Evolutionary conservation across 2,329 filamentous ascomycete species (phyloP), one percentile per base, ranked within the genome.

Genomic region (Leptographium lundbergii): DNA sequence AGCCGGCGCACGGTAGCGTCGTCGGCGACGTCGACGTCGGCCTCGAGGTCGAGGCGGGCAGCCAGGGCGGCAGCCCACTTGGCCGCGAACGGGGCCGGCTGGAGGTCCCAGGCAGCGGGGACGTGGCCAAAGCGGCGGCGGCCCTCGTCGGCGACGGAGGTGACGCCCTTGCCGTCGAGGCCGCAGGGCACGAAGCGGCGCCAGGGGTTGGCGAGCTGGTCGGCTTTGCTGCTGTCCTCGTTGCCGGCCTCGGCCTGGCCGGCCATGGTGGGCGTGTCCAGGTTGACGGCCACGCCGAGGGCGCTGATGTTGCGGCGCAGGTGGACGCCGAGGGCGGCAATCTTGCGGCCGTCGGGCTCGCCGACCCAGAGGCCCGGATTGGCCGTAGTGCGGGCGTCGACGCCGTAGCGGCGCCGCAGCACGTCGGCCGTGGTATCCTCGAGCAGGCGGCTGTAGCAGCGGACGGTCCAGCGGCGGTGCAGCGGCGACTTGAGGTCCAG

Each of bases 301-400:
- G 86, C 89, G 27, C 86, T 91, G 45, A 97, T 80, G 71, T 95
- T 85, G 53, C 92, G 77, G 17, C 91, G 77, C 63, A 96, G 80
- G 73, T 97, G 91, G n/a, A 99, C 89, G 0, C 94, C 94, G 50
- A 97, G 75, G 0, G 91, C 91, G 0, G 90, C 89, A 65, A 99
- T 91, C 76, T 97, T 99, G 66, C 79, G 77, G 60, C 77, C 73
- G 17, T 19, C 25, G 5, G 13, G 47, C 13, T 27, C 32, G 62
- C 55, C 69, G 63, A 86, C 77, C 91, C 91, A 96, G 19, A 96
- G 89, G 0, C 92, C 92, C 2, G 91, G 91, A 69, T 96, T 84
- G 57, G 85, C 82, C 0, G 81, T 89, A 53, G 79, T 84, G 70
- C 77, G 80, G 58, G 82, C 84, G 4, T 74, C 64, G 19, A 96